Conservation (phyloP, 306 rosid genomes). For the Macrotyloma uniflorum region DNA sequence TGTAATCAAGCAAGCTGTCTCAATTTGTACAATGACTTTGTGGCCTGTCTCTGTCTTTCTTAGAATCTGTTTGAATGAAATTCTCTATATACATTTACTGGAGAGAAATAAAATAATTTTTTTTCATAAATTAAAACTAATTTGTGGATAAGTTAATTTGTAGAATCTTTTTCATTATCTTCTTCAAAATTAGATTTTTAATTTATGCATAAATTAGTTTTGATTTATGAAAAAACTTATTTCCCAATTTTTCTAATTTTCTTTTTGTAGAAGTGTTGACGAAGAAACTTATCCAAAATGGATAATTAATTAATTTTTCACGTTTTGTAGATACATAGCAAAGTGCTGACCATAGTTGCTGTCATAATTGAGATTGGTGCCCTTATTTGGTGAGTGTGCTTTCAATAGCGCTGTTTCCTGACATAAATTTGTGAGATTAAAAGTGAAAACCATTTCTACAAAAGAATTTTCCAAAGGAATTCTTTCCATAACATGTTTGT, state of each 20-base stretch:
- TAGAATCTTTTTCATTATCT: too few relatives aligned
- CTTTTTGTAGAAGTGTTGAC: too few relatives aligned
- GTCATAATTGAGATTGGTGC: slow-evolving; percentile 83
- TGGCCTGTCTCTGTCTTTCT: background rate
- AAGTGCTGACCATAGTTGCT: slow-evolving; percentile 77
- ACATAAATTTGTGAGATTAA: slow-evolving; percentile 34
- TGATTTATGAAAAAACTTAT: too few relatives aligned
- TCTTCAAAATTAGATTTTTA: too few relatives aligned
- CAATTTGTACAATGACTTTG: background rate
- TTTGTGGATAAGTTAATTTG: too few relatives aligned
- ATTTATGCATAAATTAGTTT: too few relatives aligned
- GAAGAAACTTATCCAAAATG: background rate
- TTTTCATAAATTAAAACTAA: too few relatives aligned
- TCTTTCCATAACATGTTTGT: background rate
- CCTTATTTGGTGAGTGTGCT: slow-evolving; percentile 73
- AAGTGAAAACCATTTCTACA: slow-evolving; percentile 20
- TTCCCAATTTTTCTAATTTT: too few relatives aligned
- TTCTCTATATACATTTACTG: too few relatives aligned
- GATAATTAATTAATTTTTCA: slow-evolving; percentile 8
- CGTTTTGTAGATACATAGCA: slow-evolving; percentile 76
- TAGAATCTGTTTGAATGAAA: too few relatives aligned
- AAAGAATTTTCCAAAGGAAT: slow-evolving; percentile 8
- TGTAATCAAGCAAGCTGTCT: slow-evolving; percentile 4
- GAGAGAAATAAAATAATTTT: too few relatives aligned
- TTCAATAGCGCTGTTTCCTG: slow-evolving; percentile 21